Evolutionary conservation across 208 protist species (phyloP).

Genomic region (Histomonas meleagridis): DNA sequence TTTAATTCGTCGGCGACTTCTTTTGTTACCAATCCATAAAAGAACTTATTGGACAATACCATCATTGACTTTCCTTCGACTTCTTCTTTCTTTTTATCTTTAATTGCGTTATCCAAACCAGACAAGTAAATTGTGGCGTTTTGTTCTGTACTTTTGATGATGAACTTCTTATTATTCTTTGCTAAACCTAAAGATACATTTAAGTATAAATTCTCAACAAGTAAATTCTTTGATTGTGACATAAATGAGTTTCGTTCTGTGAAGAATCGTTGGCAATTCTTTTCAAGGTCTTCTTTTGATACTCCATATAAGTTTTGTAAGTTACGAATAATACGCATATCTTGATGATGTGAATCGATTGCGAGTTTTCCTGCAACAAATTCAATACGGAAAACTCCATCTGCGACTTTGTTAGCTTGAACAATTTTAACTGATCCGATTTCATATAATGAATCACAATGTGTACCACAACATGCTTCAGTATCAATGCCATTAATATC

Average conservation of each 20-base stretch:
- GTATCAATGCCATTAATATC: conserved; percentile 38
- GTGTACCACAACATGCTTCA: conserved; percentile 38
- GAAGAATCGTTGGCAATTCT: neutral
- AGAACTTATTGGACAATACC: neutral
- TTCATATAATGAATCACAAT: neutral
- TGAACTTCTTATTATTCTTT: neutral
- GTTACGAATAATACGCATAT: neutral
- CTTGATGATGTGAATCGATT: neutral
- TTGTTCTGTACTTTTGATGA: neutral
- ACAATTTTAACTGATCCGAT: neutral
- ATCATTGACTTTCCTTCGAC: neutral
- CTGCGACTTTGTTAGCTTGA: neutral
- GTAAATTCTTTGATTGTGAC: neutral
- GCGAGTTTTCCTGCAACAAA: conserved; percentile 27
- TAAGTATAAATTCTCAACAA: neutral
- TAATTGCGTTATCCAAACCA: neutral
- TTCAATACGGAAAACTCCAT: conserved; percentile 32
- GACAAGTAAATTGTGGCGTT: neutral
- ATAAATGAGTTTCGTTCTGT: neutral
- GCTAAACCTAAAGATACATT: neutral
- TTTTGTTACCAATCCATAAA: neutral
- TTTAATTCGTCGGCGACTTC: neutral
- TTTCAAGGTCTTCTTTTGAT: neutral
- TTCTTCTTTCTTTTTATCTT: neutral
- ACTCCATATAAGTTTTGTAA: neutral